Evolutionary conservation across 768 basidiomycete species (phyloP), one percentile per base, ranked within the genome.

Genomic region (Lactarius pseudohatsudake): DNA sequence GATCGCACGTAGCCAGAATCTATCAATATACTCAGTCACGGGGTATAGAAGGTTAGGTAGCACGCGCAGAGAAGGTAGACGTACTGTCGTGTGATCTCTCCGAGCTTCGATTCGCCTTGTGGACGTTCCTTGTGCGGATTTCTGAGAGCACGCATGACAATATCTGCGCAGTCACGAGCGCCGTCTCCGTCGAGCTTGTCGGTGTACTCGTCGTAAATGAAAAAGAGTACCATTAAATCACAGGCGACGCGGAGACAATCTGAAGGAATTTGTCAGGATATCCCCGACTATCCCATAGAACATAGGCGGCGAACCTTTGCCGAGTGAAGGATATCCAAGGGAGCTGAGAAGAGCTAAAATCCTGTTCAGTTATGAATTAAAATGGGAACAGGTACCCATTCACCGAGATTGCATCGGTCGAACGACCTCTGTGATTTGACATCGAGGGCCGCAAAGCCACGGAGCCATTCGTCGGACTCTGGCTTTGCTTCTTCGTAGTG

Each of bases 201-300:
- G 7, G 82, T 79, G 66, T 79, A 78, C 70, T 83, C 82, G 70
- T 86, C 84, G 67, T 80, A 76, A 30, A 84, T 62, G 69, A 83
- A 84, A 71, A 82, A 77, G 7, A 84, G 65, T 55, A 82, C 79
- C 81, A 85, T 83, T 57, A 85, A 72, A 63, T 85, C 83, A 60
- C 83, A 81, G 8, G 75, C 77, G 16, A 76, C 72, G 20, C 80
- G 76, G n/a, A 70, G 40, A 11, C 55, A 18, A n/a, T 61, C 65
- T 66, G 4, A 16, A 11, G 50, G 6, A 26, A 30, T 8, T 38
- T 22, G n/a, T 66, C 38, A 45, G 34, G 18, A 10, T 22, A 45
- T 26, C 11, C 13, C 22, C 22, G 13, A 4, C 22, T 10, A 1
- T 34, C 1, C 13, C 13, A 4, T 4, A 26, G 15, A 53, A 53